phyloP scores from a whole-genome alignment of 768 basidiomycete genomes.

The Exidia glandulosa region DNA sequence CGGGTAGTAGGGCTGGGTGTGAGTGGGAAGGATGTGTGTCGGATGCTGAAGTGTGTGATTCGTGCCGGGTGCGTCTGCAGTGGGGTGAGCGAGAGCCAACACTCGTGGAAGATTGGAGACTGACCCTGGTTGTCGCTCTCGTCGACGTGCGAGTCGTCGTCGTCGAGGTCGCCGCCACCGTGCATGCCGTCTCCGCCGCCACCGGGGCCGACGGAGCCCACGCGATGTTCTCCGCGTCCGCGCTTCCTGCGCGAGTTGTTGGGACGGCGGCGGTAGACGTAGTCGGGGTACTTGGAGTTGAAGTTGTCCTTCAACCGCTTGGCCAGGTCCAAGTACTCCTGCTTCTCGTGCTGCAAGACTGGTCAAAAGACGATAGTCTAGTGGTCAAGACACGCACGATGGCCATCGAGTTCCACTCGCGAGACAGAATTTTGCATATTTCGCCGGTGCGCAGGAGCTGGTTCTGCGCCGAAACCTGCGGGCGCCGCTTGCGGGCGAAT shows the following conservation, averaged over 20 bases:
- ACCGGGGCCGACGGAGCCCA: constrained; percentile 6
- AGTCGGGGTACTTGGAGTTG: constrained; percentile 79
- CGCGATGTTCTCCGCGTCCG: constrained; percentile 26
- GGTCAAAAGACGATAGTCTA: constrained; percentile 5
- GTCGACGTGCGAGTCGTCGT: constrained; percentile 2
- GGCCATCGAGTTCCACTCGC: constrained; percentile 76
- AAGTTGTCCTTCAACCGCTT: constrained; percentile 78
- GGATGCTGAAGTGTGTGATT: background rate
- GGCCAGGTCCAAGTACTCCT: constrained; percentile 81
- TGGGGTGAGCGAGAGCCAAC: no score
- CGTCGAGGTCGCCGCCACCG: constrained; percentile 1
- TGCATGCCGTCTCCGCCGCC: background rate
- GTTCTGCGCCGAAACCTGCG: constrained; percentile 78
- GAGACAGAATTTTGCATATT: constrained; percentile 78
- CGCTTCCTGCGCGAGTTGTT: constrained; percentile 68
- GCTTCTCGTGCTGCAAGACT: constrained; percentile 53
- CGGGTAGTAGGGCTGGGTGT: background rate
- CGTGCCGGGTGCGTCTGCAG: background rate
- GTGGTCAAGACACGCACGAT: constrained; percentile 37
- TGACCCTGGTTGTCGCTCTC: background rate
- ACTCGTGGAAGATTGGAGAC: background rate
- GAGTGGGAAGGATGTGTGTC: background rate
- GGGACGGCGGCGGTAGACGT: constrained; percentile 78
- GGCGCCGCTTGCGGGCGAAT: constrained; percentile 70
- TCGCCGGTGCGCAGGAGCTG: constrained; percentile 86